Percentiles rank a stretch among this genome's conserved stretches.
Evolutionary conservation across 768 basidiomycete species (phyloP).

Genomic region (Phanerochaete carnosa): DNA sequence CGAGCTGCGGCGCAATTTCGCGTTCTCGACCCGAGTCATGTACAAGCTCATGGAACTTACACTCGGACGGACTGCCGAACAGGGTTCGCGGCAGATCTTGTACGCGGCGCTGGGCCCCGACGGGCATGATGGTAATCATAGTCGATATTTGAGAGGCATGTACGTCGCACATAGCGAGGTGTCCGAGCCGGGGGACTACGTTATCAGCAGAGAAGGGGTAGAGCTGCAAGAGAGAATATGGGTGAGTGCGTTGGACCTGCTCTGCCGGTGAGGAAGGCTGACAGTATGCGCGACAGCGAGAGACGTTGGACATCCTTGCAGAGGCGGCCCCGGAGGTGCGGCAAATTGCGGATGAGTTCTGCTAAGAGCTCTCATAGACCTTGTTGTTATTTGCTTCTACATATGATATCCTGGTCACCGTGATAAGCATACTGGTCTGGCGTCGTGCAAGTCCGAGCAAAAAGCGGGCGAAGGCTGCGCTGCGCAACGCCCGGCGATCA

Average conservation of each 20-base stretch:
- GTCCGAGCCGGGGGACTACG: slow-evolving; percentile 30
- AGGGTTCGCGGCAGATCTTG: slow-evolving; percentile 34
- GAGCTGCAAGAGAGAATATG: slow-evolving; percentile 29
- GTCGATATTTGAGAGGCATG: slow-evolving; percentile 21
- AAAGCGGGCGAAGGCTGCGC: too few relatives aligned
- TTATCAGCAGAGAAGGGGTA: slow-evolving; percentile 29
- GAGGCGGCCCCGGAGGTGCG: not conserved
- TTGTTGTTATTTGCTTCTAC: not conserved
- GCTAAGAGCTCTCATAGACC: not conserved
- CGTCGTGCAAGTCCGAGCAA: too few relatives aligned
- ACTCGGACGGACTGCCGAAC: slow-evolving; percentile 5
- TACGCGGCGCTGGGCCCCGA: slow-evolving; percentile 28
- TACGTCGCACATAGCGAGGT: slow-evolving; percentile 28
- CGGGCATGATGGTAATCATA: slow-evolving; percentile 13
- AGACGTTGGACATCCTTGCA: slow-evolving; percentile 4
- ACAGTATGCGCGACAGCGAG: not conserved
- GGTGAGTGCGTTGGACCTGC: slow-evolving; percentile 23
- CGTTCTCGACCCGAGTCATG: not conserved
- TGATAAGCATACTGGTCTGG: too few relatives aligned
- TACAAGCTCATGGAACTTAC: not conserved
- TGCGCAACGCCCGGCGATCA: too few relatives aligned
- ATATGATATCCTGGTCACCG: too few relatives aligned
- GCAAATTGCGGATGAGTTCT: slow-evolving; percentile 1
- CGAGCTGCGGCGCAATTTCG: slow-evolving; percentile 2
- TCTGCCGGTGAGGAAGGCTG: not conserved